Evolutionary conservation across 208 protist species (phyloP).

Genomic region (Angomonas desouzai): DNA sequence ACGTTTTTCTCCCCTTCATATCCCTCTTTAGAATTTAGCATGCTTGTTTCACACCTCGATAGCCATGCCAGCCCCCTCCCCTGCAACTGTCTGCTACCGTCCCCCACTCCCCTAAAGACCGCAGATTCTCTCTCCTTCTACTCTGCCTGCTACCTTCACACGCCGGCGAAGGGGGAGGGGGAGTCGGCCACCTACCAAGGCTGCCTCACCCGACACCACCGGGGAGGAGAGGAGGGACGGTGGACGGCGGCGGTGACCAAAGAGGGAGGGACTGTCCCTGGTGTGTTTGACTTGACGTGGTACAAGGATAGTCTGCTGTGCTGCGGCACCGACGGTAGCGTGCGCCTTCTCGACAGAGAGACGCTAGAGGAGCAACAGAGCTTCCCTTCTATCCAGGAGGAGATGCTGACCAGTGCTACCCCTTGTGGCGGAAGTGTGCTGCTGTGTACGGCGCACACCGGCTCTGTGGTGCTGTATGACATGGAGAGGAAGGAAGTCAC

Average conservation of each 20-base stretch:
- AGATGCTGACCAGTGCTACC: slow-evolving; percentile 80
- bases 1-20: not conserved
- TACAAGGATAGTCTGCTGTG: slow-evolving; percentile 25
- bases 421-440: slow-evolving; percentile 13
- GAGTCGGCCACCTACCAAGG: not conserved
- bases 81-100: slow-evolving; percentile 74
- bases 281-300: slow-evolving; percentile 61
- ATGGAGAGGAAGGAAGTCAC: slow-evolving; percentile 17
- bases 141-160: slow-evolving; percentile 10
- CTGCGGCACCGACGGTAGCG: slow-evolving; percentile 68
- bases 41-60: slow-evolving; percentile 7
- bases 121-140: not conserved
- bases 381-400: slow-evolving; percentile 37
- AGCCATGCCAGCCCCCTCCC: slow-evolving; percentile 26
- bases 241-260: not conserved
- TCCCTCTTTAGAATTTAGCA: not conserved
- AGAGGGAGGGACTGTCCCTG: slow-evolving; percentile 25
- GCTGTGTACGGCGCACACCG: slow-evolving; percentile 72
- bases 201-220: not conserved
- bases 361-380: slow-evolving; percentile 20
- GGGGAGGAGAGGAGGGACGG: not conserved
- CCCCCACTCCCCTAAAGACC: not conserved
- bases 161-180: not conserved
- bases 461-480: slow-evolving; percentile 51
- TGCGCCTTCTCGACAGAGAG: slow-evolving; percentile 32